Conservation (phyloP, 192 early-diverging fungal species). For the Backusella tuberculispora region DNA sequence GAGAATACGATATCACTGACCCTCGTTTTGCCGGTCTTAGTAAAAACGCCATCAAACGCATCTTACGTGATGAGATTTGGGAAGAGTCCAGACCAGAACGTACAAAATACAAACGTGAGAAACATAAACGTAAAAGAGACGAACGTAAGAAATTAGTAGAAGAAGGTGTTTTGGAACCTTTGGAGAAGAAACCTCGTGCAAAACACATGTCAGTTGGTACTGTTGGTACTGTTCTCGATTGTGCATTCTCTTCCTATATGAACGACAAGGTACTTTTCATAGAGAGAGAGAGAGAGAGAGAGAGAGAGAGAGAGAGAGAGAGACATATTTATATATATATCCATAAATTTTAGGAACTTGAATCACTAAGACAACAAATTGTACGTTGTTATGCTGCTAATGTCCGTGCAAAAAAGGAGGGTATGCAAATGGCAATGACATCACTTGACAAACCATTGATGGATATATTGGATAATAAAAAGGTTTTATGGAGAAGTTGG, state of each 20-base stretch:
- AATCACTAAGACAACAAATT: constrained; percentile 73
- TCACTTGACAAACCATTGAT: constrained; percentile 50
- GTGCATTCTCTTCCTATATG: constrained; percentile 82
- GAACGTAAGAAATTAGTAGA: constrained; percentile 55
- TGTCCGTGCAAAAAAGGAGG: constrained; percentile 46
- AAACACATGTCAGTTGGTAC: constrained; percentile 53
- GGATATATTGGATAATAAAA: constrained; percentile 43
- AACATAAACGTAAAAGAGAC: constrained; percentile 51
- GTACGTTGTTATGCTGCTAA: constrained; percentile 77
- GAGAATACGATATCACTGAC: constrained; percentile 31
- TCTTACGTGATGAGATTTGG: constrained; percentile 67
- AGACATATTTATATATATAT: background rate
- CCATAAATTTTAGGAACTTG: constrained; percentile 55
- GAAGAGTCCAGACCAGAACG: constrained; percentile 47
- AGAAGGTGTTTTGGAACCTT: constrained; percentile 41
- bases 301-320: background rate
- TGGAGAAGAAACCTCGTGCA: constrained; percentile 48
- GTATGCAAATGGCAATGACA: constrained; percentile 64
- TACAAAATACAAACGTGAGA: constrained; percentile 50
- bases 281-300: background rate
- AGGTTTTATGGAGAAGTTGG: constrained; percentile 40
- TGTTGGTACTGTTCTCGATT: constrained; percentile 76
- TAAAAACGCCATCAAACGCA: constrained; percentile 76
- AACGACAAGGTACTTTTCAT: constrained; percentile 55
- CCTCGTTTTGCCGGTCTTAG: constrained; percentile 56